Percentiles rank a stretch among this genome's conserved stretches.
phyloP scores from a whole-genome alignment of 2,329 filamentous ascomycete species.

The Cytospora paraplurivora region DNA sequence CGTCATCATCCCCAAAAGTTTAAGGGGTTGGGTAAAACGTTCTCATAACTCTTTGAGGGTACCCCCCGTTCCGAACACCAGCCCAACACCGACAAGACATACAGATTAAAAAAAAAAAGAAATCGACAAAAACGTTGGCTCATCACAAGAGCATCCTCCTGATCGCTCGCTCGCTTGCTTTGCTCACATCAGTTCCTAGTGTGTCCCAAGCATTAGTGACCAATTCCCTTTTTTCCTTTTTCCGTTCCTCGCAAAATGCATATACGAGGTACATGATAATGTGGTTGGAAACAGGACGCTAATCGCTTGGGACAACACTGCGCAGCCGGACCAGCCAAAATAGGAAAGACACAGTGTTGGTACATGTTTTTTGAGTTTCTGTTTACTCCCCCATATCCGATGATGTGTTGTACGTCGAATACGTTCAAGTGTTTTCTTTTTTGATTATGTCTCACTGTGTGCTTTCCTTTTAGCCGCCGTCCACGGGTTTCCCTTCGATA shows the following conservation, averaged over 20 bases:
- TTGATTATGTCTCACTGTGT: slow-evolving; percentile 28
- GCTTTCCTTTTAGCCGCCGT: slow-evolving; percentile 25
- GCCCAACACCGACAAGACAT: slow-evolving; percentile 7
- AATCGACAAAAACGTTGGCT: not conserved
- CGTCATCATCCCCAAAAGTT: slow-evolving; percentile 14
- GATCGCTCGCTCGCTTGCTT: not conserved
- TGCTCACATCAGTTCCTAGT: slow-evolving; percentile 27
- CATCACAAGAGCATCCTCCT: slow-evolving; percentile 1
- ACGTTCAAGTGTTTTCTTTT: not conserved
- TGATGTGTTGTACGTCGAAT: not conserved
- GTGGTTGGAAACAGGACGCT: slow-evolving; percentile 17
- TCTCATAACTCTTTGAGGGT: slow-evolving; percentile 9
- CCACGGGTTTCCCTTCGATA: slow-evolving; percentile 2
- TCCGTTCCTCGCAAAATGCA: not conserved
- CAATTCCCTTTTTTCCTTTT: slow-evolving; percentile 7
- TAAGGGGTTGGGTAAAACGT: not conserved
- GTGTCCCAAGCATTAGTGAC: slow-evolving; percentile 27
- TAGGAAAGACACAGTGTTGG: slow-evolving; percentile 13
- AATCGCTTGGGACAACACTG: slow-evolving; percentile 25
- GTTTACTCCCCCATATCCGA: not conserved
- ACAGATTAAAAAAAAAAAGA: slow-evolving; percentile 4
- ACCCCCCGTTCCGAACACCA: slow-evolving; percentile 8
- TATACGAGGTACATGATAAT: slow-evolving; percentile 6
- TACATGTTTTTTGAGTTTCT: slow-evolving; percentile 2
- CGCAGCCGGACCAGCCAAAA: slow-evolving; percentile 15